Conservation (phyloP, 257 asterid genomes). For the Nyctanthes arbortristis region DNA sequence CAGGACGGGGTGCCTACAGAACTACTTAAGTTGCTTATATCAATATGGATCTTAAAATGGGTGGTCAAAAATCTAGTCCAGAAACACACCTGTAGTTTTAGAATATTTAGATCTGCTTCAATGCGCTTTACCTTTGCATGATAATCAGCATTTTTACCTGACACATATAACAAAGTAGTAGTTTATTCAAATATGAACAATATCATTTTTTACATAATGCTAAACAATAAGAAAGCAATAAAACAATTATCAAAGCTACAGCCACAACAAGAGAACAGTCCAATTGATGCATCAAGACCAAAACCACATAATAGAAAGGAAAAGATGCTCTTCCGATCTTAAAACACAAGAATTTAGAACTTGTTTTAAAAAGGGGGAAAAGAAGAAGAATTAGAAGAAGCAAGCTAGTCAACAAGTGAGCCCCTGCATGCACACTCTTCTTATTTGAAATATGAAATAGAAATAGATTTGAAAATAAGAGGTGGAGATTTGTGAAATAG, state of each 20-base stretch:
- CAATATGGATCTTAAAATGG: slow-evolving; percentile 8
- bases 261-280: neutral
- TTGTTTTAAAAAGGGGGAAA: too few species aligned
- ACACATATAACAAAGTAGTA: slow-evolving; percentile 21
- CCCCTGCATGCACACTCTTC: too few species aligned
- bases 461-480: too few species aligned
- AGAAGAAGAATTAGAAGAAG: too few species aligned
- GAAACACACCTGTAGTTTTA: slow-evolving; percentile 69
- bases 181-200: slow-evolving; percentile 19
- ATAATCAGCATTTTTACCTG: slow-evolving; percentile 64
- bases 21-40: neutral
- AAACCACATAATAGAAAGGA: neutral
- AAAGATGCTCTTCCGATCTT: too few species aligned
- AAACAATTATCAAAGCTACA: neutral
- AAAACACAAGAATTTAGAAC: too few species aligned
- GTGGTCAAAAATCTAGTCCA: neutral
- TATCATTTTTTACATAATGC: slow-evolving; percentile 12
- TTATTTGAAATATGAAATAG: too few species aligned
- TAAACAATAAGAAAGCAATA: slow-evolving; percentile 3
- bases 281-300: neutral
- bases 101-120: slow-evolving; percentile 80
- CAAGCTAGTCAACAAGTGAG: too few species aligned
- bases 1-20: neutral
- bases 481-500: too few species aligned
- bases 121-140: slow-evolving; percentile 74